Evolutionary conservation across 2,329 filamentous ascomycete genomes (phyloP).

Genomic region (Fusarium azukiicola): DNA sequence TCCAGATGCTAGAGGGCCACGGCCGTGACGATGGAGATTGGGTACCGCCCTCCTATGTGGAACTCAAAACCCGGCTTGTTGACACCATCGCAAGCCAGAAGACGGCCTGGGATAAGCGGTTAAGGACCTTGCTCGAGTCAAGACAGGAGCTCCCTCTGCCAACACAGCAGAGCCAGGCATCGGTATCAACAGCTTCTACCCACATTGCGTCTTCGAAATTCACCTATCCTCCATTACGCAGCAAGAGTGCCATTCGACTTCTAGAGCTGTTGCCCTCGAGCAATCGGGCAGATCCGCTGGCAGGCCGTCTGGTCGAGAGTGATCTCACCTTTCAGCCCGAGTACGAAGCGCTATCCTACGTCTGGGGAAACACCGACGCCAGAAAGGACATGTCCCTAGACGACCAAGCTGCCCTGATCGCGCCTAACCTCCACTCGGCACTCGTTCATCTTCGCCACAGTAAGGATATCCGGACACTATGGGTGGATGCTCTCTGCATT

Average conservation of each 20-base stretch:
- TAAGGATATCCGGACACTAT: not conserved
- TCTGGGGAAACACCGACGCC: conserved; percentile 29
- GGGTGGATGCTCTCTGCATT: conserved; percentile 25
- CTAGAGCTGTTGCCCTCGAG: conserved; percentile 15
- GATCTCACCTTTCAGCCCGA: conserved; percentile 37
- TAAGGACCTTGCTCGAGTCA: not conserved
- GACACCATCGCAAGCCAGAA: not conserved
- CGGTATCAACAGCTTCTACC: not conserved
- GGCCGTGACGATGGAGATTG: not conserved
- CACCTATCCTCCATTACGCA: not conserved
- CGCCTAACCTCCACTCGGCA: conserved; percentile 28
- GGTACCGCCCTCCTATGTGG: not conserved
- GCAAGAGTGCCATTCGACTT: conserved; percentile 31
- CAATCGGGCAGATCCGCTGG: not conserved
- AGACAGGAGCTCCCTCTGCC: not conserved
- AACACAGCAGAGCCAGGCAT: not conserved
- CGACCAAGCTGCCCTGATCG: not conserved
- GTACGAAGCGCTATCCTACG: conserved; percentile 38
- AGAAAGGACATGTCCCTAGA: not conserved
- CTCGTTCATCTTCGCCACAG: conserved; percentile 14
- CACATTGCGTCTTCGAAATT: not conserved
- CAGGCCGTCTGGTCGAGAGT: not conserved
- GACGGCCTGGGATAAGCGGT: not conserved
- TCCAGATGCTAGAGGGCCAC: conserved; percentile 3
- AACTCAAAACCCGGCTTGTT: not conserved